phyloP scores from a whole-genome alignment of 257 asterid genomes.

The Salvia splendens region DNA sequence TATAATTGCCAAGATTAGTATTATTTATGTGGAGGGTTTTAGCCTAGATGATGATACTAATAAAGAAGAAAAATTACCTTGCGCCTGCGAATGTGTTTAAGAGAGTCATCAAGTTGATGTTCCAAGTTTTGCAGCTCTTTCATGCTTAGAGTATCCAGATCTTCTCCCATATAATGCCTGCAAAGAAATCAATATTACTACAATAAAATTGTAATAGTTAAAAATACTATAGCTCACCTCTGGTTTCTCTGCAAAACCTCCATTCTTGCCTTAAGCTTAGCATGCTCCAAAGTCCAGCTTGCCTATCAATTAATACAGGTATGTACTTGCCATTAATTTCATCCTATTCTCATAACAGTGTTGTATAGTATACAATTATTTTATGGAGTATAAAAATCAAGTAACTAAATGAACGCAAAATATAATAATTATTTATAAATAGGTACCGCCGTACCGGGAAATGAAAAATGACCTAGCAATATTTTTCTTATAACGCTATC shows the following conservation, averaged over 20 bases:
- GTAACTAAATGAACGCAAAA: too few relatives aligned
- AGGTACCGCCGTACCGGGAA: too few relatives aligned
- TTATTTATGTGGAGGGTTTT: too few relatives aligned
- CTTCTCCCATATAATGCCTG: constrained; percentile 90
- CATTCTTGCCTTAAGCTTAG: constrained; percentile 84
- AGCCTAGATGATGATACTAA: neutral
- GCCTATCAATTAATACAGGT: constrained; percentile 6
- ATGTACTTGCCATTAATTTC: neutral
- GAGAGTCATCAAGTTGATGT: constrained; percentile 74
- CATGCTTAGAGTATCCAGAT: constrained; percentile 53
- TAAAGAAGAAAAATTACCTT: constrained; percentile 45
- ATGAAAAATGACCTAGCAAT: too few relatives aligned
- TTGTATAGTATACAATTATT: neutral
- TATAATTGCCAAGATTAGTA: too few relatives aligned
- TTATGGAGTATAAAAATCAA: too few relatives aligned
- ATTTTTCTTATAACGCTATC: too few relatives aligned
- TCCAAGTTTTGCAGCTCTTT: constrained; percentile 89
- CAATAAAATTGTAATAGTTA: neutral
- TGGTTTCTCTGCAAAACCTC: constrained; percentile 77
- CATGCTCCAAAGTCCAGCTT: constrained; percentile 72
- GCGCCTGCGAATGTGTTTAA: constrained; percentile 72
- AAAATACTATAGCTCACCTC: constrained; percentile 25
- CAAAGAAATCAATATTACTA: neutral
- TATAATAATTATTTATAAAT: too few relatives aligned
- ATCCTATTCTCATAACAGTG: neutral